These are phyloP conservation scores for Gamsiella multidivaricata DNA, from an alignment of 192 early-diverging fungal species.

Conservation along the genomic window DNA sequence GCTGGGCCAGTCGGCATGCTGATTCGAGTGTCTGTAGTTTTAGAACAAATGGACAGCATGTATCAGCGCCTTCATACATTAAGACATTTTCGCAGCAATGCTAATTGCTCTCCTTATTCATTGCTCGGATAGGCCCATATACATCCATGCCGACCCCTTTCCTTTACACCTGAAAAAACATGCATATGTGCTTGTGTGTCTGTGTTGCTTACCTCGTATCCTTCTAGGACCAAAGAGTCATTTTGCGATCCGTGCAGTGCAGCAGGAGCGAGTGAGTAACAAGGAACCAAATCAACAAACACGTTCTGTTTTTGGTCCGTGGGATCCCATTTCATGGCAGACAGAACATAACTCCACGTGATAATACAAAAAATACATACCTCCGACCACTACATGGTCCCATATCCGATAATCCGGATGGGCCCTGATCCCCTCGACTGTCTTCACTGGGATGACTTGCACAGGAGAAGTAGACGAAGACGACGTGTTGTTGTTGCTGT, in stretches of 20 bases:
- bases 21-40: constrained; percentile 17
- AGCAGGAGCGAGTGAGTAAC: neutral
- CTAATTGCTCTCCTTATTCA: too few species aligned
- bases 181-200: neutral
- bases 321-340: too few species aligned
- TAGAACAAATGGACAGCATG: neutral
- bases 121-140: too few species aligned
- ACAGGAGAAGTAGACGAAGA: neutral
- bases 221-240: neutral
- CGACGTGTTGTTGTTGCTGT: neutral
- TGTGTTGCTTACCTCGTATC: constrained; percentile 17
- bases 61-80: too few species aligned
- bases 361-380: constrained; percentile 19
- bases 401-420: constrained; percentile 39
- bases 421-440: constrained; percentile 12
- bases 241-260: neutral
- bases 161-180: neutral
- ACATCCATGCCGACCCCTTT: neutral
- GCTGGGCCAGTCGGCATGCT: constrained; percentile 24
- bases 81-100: too few species aligned
- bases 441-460: constrained; percentile 8
- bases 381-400: constrained; percentile 46
- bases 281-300: neutral
- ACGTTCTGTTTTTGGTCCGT: neutral
- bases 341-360: constrained; percentile 31